Conservation (phyloP, 2,329 filamentous ascomycete genomes). For the Hypoxylon sp. region DNA sequence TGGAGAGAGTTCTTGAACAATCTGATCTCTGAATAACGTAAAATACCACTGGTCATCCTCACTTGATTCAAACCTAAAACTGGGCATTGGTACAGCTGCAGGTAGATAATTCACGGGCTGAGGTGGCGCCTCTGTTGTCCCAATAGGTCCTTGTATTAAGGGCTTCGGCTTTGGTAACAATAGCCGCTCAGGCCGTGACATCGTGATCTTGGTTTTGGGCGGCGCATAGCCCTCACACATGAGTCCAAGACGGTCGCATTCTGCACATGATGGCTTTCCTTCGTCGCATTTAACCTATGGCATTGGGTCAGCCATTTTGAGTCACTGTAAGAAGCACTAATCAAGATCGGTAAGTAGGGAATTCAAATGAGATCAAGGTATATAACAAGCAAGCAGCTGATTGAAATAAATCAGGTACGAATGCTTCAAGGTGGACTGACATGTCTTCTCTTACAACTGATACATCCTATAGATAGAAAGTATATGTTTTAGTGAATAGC, state of each 20-base stretch:
- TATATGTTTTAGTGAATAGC: slow-evolving; percentile 14
- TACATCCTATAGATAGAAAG: slow-evolving; percentile 30
- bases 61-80: slow-evolving; percentile 34
- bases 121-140: slow-evolving; percentile 8
- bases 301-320: slow-evolving; percentile 12
- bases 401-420: too few relatives aligned
- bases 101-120: slow-evolving; percentile 11
- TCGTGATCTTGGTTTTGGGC: slow-evolving; percentile 28
- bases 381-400: too few relatives aligned
- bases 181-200: slow-evolving; percentile 29
- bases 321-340: background rate
- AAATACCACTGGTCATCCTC: slow-evolving; percentile 42
- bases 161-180: slow-evolving; percentile 35
- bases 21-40: slow-evolving; percentile 37
- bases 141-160: slow-evolving; percentile 2
- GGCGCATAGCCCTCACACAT: slow-evolving; percentile 46
- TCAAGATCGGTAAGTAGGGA: background rate
- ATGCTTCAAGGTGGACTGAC: slow-evolving; percentile 33
- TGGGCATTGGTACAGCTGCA: slow-evolving; percentile 20
- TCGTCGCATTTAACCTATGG: slow-evolving; percentile 44
- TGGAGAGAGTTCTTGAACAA: slow-evolving; percentile 39
- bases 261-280: slow-evolving; percentile 42
- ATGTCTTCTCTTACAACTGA: slow-evolving; percentile 42
- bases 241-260: slow-evolving; percentile 44
- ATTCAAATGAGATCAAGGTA: too few relatives aligned